phyloP scores from a whole-genome alignment of 208 protist genomes.

The Acanthamoeba divionensis region DNA sequence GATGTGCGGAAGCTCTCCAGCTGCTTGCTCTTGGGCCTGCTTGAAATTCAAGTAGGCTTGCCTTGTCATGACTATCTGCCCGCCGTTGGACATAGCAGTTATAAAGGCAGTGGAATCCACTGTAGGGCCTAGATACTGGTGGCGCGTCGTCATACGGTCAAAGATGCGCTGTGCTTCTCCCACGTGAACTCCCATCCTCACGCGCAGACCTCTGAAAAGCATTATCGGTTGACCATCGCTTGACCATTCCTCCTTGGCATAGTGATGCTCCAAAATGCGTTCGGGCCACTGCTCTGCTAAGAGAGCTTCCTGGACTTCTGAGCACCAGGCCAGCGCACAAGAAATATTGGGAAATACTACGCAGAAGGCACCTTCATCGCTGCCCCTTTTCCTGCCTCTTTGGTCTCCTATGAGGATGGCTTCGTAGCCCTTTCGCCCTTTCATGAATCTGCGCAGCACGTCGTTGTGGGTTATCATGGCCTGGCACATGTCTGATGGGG shows the following conservation, averaged over 20 bases:
- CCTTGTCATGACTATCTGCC: not conserved
- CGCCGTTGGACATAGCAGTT: not conserved
- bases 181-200: conserved; percentile 74
- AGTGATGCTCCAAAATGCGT: not conserved
- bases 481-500: not conserved
- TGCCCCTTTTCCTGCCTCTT: not conserved
- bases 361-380: conserved; percentile 45
- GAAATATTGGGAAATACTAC: not conserved
- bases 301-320: not conserved
- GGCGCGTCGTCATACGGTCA: not conserved
- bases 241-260: not conserved
- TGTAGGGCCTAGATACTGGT: not conserved
- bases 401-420: not conserved
- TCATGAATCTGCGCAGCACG: not conserved
- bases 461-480: not conserved
- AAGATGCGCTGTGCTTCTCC: not conserved
- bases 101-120: not conserved
- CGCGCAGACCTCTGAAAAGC: conserved; percentile 66
- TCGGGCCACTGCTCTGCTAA: not conserved
- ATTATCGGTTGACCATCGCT: not conserved
- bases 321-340: not conserved
- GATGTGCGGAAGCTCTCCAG: not conserved
- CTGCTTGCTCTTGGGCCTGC: not conserved
- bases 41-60: not conserved
- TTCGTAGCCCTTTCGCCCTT: conserved; percentile 24